Evolutionary conservation across 2,329 filamentous ascomycete species (phyloP), one percentile per base, ranked within the genome.

Genomic region (Aspergillus hortae): DNA sequence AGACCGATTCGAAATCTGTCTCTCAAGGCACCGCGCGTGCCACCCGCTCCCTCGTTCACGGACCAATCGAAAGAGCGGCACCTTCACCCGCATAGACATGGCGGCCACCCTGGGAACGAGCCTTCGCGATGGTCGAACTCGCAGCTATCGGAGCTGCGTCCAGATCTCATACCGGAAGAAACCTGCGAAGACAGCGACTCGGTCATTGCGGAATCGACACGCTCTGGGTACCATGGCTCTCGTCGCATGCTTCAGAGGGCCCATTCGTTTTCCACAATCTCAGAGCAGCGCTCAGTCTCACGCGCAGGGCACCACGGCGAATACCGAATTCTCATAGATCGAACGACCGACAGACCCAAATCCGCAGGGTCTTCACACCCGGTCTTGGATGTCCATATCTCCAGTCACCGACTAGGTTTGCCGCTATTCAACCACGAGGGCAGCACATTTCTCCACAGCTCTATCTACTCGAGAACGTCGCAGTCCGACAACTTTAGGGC

Each of bases 391-490:
- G 81, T 92, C 41, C 79, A 85, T 19, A 95, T 96, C 46, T 91
- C 92, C 33, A 87, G 89, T 51, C 95, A 92, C 78, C 86, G 86
- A 58, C 77, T 96, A 52, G 92, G 91, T 11, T 88, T 87, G 1
- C 90, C 90, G 15, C 83, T 85, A 53, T 95, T 96, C 70, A 92
- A 87, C 57, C 74, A 82, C 48, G 81, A 82, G 60, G 90, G 90
- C 10, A 91, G 87, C 2, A 85, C 89, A 2, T 81, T 90, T 56
- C 77, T 96, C 57, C 86, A 89, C 55, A 88, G 86, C 58, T 95
- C 92, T n/a, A 85, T 87, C 14, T 89, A 90, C 68, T 83, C 81
- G 10, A 71, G 73, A 48, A 83, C 86, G 3, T 88, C 89, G 2
- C 86, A 70, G 46, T 74, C 84, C 5, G 89, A 92, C 48, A 89